These are phyloP conservation scores for Seiridium cupressi DNA, from an alignment of 2,329 filamentous ascomycete species.

Conservation along the genomic window DNA sequence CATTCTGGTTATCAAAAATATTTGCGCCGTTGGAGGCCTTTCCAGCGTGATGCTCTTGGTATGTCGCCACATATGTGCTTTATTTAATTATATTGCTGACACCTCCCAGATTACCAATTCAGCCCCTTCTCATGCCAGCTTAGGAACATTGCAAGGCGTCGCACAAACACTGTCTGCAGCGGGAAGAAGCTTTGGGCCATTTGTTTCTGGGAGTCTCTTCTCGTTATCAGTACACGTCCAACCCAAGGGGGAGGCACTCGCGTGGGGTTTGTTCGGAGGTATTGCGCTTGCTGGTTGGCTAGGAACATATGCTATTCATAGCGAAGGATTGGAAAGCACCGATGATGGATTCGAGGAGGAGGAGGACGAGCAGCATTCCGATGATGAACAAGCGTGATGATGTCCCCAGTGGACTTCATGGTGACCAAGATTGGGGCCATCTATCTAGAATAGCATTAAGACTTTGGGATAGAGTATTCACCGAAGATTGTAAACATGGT, in stretches of 20 bases:
- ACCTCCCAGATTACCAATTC: constrained; percentile 80
- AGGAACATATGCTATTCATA: constrained; percentile 74
- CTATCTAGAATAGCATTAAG: no score
- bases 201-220: constrained; percentile 84
- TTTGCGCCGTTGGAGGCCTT: constrained; percentile 84
- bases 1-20: constrained; percentile 83
- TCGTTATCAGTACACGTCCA: constrained; percentile 70
- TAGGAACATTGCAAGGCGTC: constrained; percentile 89
- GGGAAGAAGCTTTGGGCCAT: constrained; percentile 83
- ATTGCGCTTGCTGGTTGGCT: constrained; percentile 79
- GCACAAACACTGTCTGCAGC: constrained; percentile 92
- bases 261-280: constrained; percentile 85
- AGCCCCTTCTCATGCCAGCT: constrained; percentile 77
- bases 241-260: constrained; percentile 79
- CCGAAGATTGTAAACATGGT: no score
- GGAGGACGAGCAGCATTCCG: constrained; percentile 20
- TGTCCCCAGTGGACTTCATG: not conserved
- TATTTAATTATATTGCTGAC: constrained; percentile 1
- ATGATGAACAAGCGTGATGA: constrained; percentile 13
- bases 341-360: constrained; percentile 41
- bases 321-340: constrained; percentile 58
- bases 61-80: constrained; percentile 31
- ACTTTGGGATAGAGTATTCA: no score
- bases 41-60: constrained; percentile 87
- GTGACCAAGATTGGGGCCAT: not conserved